Conservation (phyloP, 2,329 filamentous ascomycete genomes). For the Torrubiella hemipterigena region DNA sequence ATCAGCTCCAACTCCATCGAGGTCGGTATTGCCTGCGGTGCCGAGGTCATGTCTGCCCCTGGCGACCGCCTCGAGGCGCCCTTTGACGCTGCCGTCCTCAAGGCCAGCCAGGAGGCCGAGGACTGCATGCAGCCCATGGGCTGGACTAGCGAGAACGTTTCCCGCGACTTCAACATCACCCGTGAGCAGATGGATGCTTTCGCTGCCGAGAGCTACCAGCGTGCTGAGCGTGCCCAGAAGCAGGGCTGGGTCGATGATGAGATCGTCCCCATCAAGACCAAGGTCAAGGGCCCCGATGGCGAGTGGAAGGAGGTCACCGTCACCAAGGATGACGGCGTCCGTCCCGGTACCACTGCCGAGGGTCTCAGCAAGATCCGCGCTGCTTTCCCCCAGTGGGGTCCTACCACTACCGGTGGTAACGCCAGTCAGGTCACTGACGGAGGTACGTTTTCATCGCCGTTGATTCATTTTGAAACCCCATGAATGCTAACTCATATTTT, state of each 20-base stretch:
- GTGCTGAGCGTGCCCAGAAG: slow-evolving; percentile 84
- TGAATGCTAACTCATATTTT: slow-evolving; percentile 7
- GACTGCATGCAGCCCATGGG: slow-evolving; percentile 97
- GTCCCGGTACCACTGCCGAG: slow-evolving; percentile 81
- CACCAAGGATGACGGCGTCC: slow-evolving; percentile 79
- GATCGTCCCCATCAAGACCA: slow-evolving; percentile 77
- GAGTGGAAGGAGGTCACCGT: slow-evolving; percentile 67
- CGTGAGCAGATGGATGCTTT: slow-evolving; percentile 74
- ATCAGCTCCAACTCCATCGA: slow-evolving; percentile 74
- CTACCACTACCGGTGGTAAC: slow-evolving; percentile 82
- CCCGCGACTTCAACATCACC: slow-evolving; percentile 74
- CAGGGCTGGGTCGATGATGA: slow-evolving; percentile 86
- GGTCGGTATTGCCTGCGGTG: slow-evolving; percentile 75
- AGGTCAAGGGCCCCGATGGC: slow-evolving; percentile 73
- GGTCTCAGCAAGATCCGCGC: slow-evolving; percentile 71
- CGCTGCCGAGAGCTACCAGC: slow-evolving; percentile 75
- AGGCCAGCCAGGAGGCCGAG: slow-evolving; percentile 58
- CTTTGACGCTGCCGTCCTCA: slow-evolving; percentile 66
- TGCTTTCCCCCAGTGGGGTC: slow-evolving; percentile 83
- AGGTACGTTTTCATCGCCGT: slow-evolving; percentile 31
- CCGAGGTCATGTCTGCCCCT: slow-evolving; percentile 73
- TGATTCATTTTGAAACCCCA: neutral
- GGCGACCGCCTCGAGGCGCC: slow-evolving; percentile 59
- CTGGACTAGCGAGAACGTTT: slow-evolving; percentile 94
- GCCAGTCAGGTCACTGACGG: slow-evolving; percentile 92